phyloP scores from a whole-genome alignment of 2,329 filamentous ascomycete genomes.

The Pseudogymnoascus sp. region DNA sequence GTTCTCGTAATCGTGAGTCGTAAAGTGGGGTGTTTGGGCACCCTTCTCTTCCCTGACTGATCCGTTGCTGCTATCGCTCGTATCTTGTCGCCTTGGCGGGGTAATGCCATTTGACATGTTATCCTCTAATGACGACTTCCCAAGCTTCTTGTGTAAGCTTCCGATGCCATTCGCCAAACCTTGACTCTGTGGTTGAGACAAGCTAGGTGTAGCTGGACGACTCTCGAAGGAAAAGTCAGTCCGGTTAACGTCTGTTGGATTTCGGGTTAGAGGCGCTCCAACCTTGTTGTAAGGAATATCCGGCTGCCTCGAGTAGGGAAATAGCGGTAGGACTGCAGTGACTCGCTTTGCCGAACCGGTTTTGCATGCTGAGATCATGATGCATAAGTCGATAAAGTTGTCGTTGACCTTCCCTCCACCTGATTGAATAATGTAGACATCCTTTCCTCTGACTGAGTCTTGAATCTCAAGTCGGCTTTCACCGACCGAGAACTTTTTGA shows the following conservation, averaged over 20 bases:
- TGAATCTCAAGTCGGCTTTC: slow-evolving; percentile 93
- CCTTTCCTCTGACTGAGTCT: slow-evolving; percentile 93
- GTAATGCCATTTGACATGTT: slow-evolving; percentile 29
- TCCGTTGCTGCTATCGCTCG: slow-evolving; percentile 33
- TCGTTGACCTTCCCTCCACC: slow-evolving; percentile 92
- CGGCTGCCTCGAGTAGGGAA: slow-evolving; percentile 93
- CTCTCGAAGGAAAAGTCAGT: slow-evolving; percentile 83
- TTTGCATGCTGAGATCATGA: slow-evolving; percentile 98
- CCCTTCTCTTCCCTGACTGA: slow-evolving; percentile 22
- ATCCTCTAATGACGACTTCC: slow-evolving; percentile 55
- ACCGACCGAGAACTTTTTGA: slow-evolving; percentile 88
- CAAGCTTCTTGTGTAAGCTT: slow-evolving; percentile 62
- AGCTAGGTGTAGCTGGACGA: slow-evolving; percentile 75
- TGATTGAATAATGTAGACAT: slow-evolving; percentile 97
- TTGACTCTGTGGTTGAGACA: slow-evolving; percentile 57
- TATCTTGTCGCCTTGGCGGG: slow-evolving; percentile 26
- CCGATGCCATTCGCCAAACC: slow-evolving; percentile 55
- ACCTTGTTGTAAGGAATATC: slow-evolving; percentile 96
- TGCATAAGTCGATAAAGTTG: slow-evolving; percentile 90
- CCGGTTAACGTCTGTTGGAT: slow-evolving; percentile 40
- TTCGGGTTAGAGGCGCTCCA: slow-evolving; percentile 76
- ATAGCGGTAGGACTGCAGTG: slow-evolving; percentile 87
- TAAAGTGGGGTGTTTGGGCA: slow-evolving; percentile 32
- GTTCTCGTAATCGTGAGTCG: slow-evolving; percentile 58
- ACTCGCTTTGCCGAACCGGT: slow-evolving; percentile 85